These are phyloP conservation scores for Teunomyces aglyptinius DNA, from an alignment of 805 yeast genomes.

Conservation along the genomic window DNA sequence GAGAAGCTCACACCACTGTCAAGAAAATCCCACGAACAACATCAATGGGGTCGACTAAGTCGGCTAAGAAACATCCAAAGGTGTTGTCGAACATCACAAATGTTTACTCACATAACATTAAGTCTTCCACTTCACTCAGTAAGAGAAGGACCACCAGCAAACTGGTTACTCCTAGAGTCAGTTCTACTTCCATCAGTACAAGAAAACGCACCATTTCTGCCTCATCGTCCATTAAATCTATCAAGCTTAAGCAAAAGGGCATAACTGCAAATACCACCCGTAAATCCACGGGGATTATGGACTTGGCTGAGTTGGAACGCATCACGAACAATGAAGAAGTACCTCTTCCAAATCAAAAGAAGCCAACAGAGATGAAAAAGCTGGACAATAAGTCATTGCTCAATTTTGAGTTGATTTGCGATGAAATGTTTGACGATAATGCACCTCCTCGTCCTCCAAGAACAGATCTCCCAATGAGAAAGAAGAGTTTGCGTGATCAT, in stretches of 20 bases:
- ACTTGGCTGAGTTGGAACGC: slow-evolving; percentile 16
- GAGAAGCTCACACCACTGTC: slow-evolving; percentile 21
- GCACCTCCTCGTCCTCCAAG: slow-evolving; percentile 1
- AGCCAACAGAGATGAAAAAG: neutral
- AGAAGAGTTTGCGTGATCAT: neutral
- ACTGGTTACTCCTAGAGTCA: slow-evolving; percentile 21
- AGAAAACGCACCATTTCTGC: slow-evolving; percentile 7
- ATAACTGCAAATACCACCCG: slow-evolving; percentile 17
- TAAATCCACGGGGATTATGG: slow-evolving; percentile 16
- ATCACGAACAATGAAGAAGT: neutral
- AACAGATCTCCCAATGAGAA: slow-evolving; percentile 8
- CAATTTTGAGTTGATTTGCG: slow-evolving; percentile 32
- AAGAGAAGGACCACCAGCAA: slow-evolving; percentile 31
- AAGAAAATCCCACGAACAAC: slow-evolving; percentile 22
- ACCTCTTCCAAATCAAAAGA: neutral
- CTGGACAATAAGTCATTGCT: slow-evolving; percentile 20
- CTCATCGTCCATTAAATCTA: slow-evolving; percentile 10
- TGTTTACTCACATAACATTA: slow-evolving; percentile 25
- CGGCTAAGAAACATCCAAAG: slow-evolving; percentile 18
- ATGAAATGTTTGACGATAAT: slow-evolving; percentile 21
- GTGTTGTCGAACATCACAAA: slow-evolving; percentile 36
- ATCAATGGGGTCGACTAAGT: slow-evolving; percentile 22
- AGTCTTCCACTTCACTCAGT: slow-evolving; percentile 39
- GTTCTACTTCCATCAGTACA: neutral
- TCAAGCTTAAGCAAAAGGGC: slow-evolving; percentile 13